Base-by-base conservation (phyloP, 176 grass and related monocot genomes). In the Avena sativa region DNA sequence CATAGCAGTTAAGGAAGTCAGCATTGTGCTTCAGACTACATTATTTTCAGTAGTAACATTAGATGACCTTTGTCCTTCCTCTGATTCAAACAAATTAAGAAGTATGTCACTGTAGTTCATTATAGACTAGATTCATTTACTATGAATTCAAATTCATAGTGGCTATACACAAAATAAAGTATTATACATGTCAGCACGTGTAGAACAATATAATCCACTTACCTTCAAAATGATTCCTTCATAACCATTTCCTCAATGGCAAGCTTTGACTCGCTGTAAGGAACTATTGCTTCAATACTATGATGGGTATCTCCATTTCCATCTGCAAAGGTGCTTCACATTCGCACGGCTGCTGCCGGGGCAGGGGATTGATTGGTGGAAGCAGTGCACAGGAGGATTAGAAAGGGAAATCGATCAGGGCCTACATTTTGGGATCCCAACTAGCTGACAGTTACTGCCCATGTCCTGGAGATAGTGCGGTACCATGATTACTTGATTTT, bases 191-290 rank as follows among this genome's bases (percentile, higher is more conserved):
- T 25, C 73, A 88, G 49, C 32, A 79, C 9, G 26, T 19, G 63
- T 20, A 62, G 52, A 91, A 71, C 14, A 49, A 40, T 76, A 40
- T 11, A 90, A 72, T 74, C 63, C 15, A 28, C 46, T 57, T 98
- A 98, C 96, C 89, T 86, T 82, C 93, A 90, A 76, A 98, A 98
- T 76, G 87, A 96, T 79, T 98, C 93, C 83, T 96, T 88, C 68
- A 90, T 80, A 81, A 96, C 86, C 88, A 98, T 91, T 83, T 94
- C 71, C 77, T 96, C 77, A 38, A 98, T 98, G 68, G 83, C 88
- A 80, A 91, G 72, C 89, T 98, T 98, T 66, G 92, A 91, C 43
- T 95, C 90, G 30, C 79, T 93, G 28, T 81, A 87, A 80, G 89
- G 47, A 76, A 92, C 79, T 87, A 92, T 87, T 63, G 90, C 87